phyloP scores from a whole-genome alignment of 2,329 filamentous ascomycete genomes.

The Chaetomiaceae sp. region DNA sequence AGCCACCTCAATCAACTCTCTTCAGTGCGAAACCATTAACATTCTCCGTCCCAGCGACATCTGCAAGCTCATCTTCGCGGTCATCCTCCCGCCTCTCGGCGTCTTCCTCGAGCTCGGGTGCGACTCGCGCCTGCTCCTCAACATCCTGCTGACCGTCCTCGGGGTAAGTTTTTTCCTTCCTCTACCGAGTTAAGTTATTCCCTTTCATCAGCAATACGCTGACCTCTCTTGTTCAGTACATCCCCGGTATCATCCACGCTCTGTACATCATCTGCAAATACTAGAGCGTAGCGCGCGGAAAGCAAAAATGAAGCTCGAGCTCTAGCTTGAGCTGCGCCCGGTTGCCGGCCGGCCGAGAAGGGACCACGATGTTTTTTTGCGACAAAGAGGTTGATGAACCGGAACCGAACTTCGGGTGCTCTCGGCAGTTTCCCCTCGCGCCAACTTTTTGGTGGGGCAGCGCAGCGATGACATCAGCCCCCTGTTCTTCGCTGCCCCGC shows the following conservation, averaged over 20 bases:
- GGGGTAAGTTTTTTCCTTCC: constrained; percentile 37
- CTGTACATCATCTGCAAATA: constrained; percentile 92
- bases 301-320: background rate
- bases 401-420: background rate
- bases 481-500: background rate
- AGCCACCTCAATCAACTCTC: background rate
- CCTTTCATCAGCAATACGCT: too few relatives aligned
- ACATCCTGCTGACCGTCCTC: constrained; percentile 80
- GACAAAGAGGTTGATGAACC: background rate
- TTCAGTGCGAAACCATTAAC: background rate
- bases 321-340: too few relatives aligned
- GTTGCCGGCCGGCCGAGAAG: background rate
- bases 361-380: too few relatives aligned
- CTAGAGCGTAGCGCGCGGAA: constrained; percentile 48
- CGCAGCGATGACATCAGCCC: constrained; percentile 2
- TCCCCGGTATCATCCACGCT: constrained; percentile 87
- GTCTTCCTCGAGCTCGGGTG: constrained; percentile 94
- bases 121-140: constrained; percentile 82
- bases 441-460: background rate
- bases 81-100: constrained; percentile 84
- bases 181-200: constrained; percentile 7
- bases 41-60: constrained; percentile 41
- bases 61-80: constrained; percentile 73
- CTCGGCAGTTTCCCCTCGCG: background rate
- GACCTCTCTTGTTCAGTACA: constrained; percentile 45